phyloP scores from a whole-genome alignment of 2,329 filamentous ascomycete species.

The Ophiobolus disseminans region DNA sequence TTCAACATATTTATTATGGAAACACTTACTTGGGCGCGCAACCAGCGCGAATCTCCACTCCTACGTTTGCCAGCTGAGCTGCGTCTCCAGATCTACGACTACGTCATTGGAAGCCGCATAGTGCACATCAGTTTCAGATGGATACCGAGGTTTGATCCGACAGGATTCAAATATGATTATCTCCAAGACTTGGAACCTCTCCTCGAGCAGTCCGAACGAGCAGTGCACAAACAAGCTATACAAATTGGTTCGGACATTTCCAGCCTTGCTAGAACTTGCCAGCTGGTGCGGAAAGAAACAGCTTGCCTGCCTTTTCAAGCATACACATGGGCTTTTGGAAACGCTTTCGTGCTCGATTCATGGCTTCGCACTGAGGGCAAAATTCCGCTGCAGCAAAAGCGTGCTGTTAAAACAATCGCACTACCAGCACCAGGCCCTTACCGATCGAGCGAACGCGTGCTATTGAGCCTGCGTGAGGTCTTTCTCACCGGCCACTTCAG shows the following conservation, averaged over 20 bases:
- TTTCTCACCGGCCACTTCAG: slow-evolving; percentile 8
- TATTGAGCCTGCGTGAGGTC: slow-evolving; percentile 8
- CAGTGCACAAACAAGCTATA: slow-evolving; percentile 1
- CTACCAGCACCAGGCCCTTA: slow-evolving; percentile 16
- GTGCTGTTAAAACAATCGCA: slow-evolving; percentile 13
- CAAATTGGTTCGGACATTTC: slow-evolving; percentile 8
- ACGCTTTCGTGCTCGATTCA: slow-evolving; percentile 19
- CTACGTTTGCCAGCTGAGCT: slow-evolving; percentile 20
- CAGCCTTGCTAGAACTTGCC: slow-evolving; percentile 6
- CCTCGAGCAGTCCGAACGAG: slow-evolving; percentile 5
- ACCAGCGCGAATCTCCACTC: slow-evolving; percentile 1
- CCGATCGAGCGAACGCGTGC: slow-evolving; percentile 11
- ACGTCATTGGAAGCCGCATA: slow-evolving; percentile 12
- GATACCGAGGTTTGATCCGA: slow-evolving; percentile 11
- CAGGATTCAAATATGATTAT: slow-evolving; percentile 14
- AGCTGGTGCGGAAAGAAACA: slow-evolving; percentile 13
- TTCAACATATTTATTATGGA: neutral
- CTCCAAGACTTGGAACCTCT: slow-evolving; percentile 12
- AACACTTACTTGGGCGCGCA: neutral
- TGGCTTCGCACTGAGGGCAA: slow-evolving; percentile 13
- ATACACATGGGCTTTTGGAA: slow-evolving; percentile 18
- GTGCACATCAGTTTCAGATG: slow-evolving; percentile 16
- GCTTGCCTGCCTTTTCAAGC: slow-evolving; percentile 8
- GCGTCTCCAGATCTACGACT: slow-evolving; percentile 20
- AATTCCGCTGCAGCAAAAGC: slow-evolving; percentile 8